A percentile compares a stretch with the other conserved stretches of the same genome.
Conservation (phyloP, 75 land plant genomes). For the Selaginella tamariscina region DNA sequence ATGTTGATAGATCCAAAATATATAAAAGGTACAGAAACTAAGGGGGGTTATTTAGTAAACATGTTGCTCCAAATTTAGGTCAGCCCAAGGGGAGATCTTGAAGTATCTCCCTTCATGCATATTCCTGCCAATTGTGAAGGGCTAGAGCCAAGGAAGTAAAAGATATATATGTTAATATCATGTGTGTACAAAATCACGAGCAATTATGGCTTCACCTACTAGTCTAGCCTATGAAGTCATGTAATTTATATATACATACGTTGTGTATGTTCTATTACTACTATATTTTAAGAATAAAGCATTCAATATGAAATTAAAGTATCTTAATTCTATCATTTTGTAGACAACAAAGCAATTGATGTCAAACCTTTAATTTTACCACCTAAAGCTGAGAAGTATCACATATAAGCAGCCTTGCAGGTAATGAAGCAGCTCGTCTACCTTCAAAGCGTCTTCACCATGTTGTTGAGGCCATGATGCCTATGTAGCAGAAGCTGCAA, state of each 20-base stretch:
- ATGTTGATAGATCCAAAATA: too few relatives aligned
- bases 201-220: not conserved
- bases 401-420: slow-evolving; percentile 20
- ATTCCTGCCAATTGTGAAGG: slow-evolving; percentile 31
- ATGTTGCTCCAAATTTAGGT: too few relatives aligned
- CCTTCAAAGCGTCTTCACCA: slow-evolving; percentile 55
- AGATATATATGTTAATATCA: too few relatives aligned
- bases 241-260: too few relatives aligned
- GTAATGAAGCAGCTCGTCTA: slow-evolving; percentile 56
- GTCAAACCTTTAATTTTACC: slow-evolving; percentile 14
- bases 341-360: slow-evolving; percentile 16
- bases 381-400: slow-evolving; percentile 30
- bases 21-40: too few relatives aligned
- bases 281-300: too few relatives aligned
- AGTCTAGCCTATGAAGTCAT: slow-evolving; percentile 3
- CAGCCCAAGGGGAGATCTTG: too few relatives aligned
- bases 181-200: too few relatives aligned
- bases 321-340: too few relatives aligned
- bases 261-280: too few relatives aligned
- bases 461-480: slow-evolving; percentile 95
- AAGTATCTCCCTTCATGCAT: not conserved
- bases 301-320: too few relatives aligned
- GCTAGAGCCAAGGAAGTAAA: slow-evolving; percentile 59
- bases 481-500: slow-evolving; percentile 58
- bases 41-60: too few relatives aligned